Conservation (phyloP, 371 early-diverging fungal species). For the Circinella minor region DNA sequence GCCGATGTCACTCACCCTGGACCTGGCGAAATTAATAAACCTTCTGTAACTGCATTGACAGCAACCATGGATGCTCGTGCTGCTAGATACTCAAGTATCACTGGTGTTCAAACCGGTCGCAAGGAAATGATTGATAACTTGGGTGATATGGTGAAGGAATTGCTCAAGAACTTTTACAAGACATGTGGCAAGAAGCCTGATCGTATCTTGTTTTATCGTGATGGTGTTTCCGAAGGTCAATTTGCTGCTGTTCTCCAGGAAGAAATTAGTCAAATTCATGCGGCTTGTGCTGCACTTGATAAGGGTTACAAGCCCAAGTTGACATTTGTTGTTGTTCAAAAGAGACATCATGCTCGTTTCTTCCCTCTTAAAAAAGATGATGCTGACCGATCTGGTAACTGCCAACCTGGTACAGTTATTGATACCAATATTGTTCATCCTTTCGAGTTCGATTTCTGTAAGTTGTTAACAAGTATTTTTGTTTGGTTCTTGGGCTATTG, state of each 20-base stretch:
- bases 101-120: constrained; percentile 82
- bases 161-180: constrained; percentile 80
- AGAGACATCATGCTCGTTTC: constrained; percentile 96
- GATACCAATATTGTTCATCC: constrained; percentile 89
- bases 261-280: constrained; percentile 69
- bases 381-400: constrained; percentile 47
- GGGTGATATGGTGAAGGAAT: constrained; percentile 77
- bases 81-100: constrained; percentile 84
- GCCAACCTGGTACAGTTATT: constrained; percentile 89
- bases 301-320: constrained; percentile 79
- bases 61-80: constrained; percentile 86
- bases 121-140: constrained; percentile 91
- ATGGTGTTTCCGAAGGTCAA: constrained; percentile 93
- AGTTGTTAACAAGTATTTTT: not conserved
- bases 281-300: constrained; percentile 75
- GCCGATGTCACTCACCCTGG: not conserved
- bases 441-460: constrained; percentile 85
- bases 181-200: constrained; percentile 77
- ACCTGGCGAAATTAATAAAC: not conserved
- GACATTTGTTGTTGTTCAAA: constrained; percentile 94
- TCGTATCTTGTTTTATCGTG: constrained; percentile 93
- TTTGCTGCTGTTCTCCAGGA: constrained; percentile 89
- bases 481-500: too few species aligned
- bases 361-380: constrained; percentile 73
- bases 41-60: constrained; percentile 78